Conservation (phyloP, 1,139 yeast species). For the Yarrowia galli region DNA sequence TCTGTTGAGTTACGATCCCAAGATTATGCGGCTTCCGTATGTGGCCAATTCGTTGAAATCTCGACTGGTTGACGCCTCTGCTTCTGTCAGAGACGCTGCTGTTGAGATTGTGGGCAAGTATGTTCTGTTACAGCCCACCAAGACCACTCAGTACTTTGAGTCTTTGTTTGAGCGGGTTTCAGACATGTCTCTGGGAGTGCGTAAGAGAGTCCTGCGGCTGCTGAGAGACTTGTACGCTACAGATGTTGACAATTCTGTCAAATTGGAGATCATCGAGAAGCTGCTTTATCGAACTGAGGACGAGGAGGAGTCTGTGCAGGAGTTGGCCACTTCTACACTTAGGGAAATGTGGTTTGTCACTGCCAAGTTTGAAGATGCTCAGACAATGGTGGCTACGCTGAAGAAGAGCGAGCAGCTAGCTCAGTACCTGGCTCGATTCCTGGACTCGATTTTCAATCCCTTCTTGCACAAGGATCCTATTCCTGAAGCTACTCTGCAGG, state of each 20-base stretch:
- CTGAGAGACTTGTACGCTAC: conserved; percentile 59
- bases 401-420: conserved; percentile 30
- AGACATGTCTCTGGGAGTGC: conserved; percentile 70
- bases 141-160: conserved; percentile 58
- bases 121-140: conserved; percentile 56
- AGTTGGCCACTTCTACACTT: conserved; percentile 55
- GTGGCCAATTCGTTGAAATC: conserved; percentile 62
- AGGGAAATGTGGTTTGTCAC: conserved; percentile 51
- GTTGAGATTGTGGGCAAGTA: conserved; percentile 69
- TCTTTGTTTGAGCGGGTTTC: conserved; percentile 59
- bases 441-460: conserved; percentile 29
- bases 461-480: conserved; percentile 26
- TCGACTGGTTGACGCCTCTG: conserved; percentile 65
- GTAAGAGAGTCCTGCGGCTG: conserved; percentile 66
- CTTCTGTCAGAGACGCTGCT: conserved; percentile 78
- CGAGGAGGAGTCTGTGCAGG: conserved; percentile 67
- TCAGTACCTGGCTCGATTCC: conserved; percentile 13
- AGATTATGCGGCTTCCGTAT: conserved; percentile 57
- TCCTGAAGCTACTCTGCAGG: neutral
- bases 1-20: conserved; percentile 61
- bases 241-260: conserved; percentile 50
- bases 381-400: conserved; percentile 33
- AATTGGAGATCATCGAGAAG: conserved; percentile 57
- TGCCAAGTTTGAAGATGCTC: conserved; percentile 18
- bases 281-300: conserved; percentile 67